phyloP scores from a whole-genome alignment of 2,329 filamentous ascomycete species.

The Penicillium italicum region DNA sequence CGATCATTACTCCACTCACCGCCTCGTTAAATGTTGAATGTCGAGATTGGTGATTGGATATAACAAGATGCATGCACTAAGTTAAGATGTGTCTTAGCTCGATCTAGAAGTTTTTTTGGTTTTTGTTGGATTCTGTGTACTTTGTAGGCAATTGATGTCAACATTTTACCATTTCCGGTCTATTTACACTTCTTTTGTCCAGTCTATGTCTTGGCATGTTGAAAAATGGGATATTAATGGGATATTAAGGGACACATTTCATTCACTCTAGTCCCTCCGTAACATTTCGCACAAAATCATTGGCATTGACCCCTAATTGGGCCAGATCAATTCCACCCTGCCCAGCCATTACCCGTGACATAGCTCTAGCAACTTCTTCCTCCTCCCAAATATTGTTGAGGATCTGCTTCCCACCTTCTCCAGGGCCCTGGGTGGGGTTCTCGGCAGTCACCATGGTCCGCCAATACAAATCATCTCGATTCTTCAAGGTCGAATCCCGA shows the following conservation, averaged over 20 bases:
- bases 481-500: slow-evolving; percentile 68
- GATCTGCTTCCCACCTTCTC: slow-evolving; percentile 48
- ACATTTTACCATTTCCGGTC: slow-evolving; percentile 7
- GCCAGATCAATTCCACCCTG: slow-evolving; percentile 44
- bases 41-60: slow-evolving; percentile 4
- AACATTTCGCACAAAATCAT: slow-evolving; percentile 44
- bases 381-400: slow-evolving; percentile 64
- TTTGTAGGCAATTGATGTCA: background rate
- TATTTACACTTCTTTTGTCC: background rate
- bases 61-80: background rate
- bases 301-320: slow-evolving; percentile 41
- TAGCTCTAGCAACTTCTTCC: slow-evolving; percentile 57
- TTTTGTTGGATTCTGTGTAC: background rate
- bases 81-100: background rate
- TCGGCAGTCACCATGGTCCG: slow-evolving; percentile 55
- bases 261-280: slow-evolving; percentile 39
- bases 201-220: background rate
- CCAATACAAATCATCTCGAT: slow-evolving; percentile 71
- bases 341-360: slow-evolving; percentile 75
- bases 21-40: slow-evolving; percentile 7
- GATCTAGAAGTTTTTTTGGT: background rate
- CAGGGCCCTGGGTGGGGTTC: slow-evolving; percentile 50
- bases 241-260: too few relatives aligned
- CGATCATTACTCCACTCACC: slow-evolving; percentile 12
- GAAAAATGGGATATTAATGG: background rate